Conservation (phyloP, 495 filamentous ascomycete genomes). For the Lepraria neglecta region DNA sequence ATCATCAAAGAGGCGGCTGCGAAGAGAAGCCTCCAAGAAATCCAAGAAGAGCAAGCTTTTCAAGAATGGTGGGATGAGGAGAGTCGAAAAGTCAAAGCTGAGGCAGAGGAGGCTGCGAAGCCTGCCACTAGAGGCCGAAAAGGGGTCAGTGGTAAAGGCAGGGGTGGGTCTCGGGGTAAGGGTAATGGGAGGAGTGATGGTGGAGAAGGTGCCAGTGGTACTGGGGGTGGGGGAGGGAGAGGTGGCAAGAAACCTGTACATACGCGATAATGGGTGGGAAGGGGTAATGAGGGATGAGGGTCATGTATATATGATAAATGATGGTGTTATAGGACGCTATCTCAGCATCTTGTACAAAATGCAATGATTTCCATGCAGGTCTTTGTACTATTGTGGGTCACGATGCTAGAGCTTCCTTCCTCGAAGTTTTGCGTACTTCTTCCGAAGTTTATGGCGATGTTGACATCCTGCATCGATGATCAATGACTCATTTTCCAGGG, state of each 20-base stretch:
- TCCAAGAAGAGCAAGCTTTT: conserved; percentile 94
- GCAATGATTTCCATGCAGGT: neutral
- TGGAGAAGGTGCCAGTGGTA: conserved; percentile 28
- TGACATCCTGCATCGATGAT: too few species aligned
- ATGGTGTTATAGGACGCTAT: neutral
- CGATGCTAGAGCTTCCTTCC: too few species aligned
- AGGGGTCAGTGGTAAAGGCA: conserved; percentile 25
- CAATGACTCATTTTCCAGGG: too few species aligned
- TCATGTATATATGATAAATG: neutral
- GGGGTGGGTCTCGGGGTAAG: conserved; percentile 31
- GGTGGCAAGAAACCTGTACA: neutral
- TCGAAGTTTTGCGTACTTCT: too few species aligned
- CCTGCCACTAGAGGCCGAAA: conserved; percentile 24
- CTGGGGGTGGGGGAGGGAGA: conserved; percentile 5
- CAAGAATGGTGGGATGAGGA: conserved; percentile 98
- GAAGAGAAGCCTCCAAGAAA: conserved; percentile 83
- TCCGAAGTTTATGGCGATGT: too few species aligned
- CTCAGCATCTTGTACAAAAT: neutral
- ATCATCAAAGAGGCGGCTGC: conserved; percentile 72
- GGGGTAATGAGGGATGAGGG: neutral
- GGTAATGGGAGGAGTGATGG: conserved; percentile 25
- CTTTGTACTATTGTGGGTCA: neutral
- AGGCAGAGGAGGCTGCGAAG: conserved; percentile 49
- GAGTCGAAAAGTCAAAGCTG: conserved; percentile 60
- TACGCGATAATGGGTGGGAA: neutral